phyloP scores from a whole-genome alignment of 2,329 filamentous ascomycete species.

The Pseudogymnoascus sp. region DNA sequence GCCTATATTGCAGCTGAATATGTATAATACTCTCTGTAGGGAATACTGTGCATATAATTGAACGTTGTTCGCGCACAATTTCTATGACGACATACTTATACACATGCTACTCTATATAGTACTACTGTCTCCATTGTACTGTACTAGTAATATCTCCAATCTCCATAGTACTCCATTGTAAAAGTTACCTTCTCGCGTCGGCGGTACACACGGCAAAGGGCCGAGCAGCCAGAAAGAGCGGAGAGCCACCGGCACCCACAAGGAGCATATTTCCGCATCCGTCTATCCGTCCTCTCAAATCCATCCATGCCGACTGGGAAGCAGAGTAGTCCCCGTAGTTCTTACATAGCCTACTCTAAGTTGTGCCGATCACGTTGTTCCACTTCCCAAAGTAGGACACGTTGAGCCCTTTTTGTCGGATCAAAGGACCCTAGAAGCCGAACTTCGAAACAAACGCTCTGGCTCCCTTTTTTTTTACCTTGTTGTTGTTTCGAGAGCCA shows the following conservation, averaged over 20 bases:
- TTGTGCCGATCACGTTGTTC: background rate
- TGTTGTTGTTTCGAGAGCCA: background rate
- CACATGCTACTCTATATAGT: background rate
- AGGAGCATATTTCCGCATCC: slow-evolving; percentile 5
- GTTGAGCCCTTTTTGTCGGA: background rate
- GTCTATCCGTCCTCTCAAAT: background rate
- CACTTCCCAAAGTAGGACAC: background rate
- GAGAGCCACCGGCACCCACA: slow-evolving; percentile 1
- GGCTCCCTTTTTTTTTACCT: background rate
- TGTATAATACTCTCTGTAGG: background rate
- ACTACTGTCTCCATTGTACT: no score
- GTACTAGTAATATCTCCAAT: no score
- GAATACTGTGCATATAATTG: background rate
- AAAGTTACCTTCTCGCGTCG: background rate
- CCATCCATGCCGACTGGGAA: background rate
- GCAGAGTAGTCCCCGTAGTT: slow-evolving; percentile 1
- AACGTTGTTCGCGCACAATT: background rate
- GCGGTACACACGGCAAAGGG: slow-evolving; percentile 6
- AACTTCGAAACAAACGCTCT: background rate
- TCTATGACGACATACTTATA: background rate
- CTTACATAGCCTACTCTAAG: background rate
- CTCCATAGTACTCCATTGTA: no score
- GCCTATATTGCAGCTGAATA: background rate
- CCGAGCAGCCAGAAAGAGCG: slow-evolving; percentile 6
- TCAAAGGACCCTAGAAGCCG: background rate